Evolutionary conservation across 495 filamentous ascomycete genomes (phyloP), one percentile per base, ranked within the genome.

Genomic region (Aspergillus heteromorphus): DNA sequence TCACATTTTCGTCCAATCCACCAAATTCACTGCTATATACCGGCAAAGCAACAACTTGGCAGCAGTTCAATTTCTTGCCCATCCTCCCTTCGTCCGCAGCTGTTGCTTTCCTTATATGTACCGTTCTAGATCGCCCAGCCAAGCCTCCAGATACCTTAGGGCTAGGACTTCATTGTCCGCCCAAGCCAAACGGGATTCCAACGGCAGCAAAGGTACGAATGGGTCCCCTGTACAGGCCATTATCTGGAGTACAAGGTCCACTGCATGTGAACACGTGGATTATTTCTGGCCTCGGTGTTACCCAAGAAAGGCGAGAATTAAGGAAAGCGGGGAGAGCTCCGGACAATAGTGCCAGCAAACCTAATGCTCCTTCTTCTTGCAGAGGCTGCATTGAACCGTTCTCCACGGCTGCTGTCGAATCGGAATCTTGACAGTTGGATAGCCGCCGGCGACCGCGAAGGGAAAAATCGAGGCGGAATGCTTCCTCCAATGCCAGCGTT

Each of bases 201-300:
- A 42, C 27, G 17, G 45, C 18, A 40, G 14, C 8, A 18, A 25
- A 54, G 38, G 30, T 19, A 41, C 25, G 20, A 50, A 34, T 14
- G 47, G 19, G 18, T 19, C 21, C 50, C 31, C 34, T 57, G 49
- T 51, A 53, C 36, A 41, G 52, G 36, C n/a, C 49, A 48, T 36
- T 34, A 17, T 14, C 10, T 36, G 13, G n/a, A 23, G 47, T 34
- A 27, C 23, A 31, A 42, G 45, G 48, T 52, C 17, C n/a, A 59
- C 34, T 50, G 52, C 51, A 48, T 51, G 56, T 34, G 49, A 49
- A 55, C 57, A 59, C 57, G 57, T 59, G 57, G 57, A 59, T 45
- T 17, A 51, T 52, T 59, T 25, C 49, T 55, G 43, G 34, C 21
- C 43, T n/a, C 41, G 27, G 29, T 38, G 21, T 20, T 9, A 38